Percentiles rank a stretch among this genome's conserved stretches.
phyloP scores from a whole-genome alignment of 2,329 filamentous ascomycete genomes.

The Penicillium sp. region DNA sequence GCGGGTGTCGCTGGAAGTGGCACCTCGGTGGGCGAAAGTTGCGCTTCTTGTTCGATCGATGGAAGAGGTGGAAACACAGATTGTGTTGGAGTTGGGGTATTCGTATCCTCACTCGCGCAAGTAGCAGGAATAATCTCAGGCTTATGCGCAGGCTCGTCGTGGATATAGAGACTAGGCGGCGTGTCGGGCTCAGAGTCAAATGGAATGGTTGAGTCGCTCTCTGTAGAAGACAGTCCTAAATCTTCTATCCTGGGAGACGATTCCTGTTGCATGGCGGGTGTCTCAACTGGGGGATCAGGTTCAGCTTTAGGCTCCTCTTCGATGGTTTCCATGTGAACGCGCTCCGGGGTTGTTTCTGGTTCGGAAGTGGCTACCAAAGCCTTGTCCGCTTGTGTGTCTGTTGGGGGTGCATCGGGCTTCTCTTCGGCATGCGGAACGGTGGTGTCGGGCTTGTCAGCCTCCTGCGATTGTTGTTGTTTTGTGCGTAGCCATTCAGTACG shows the following conservation, averaged over 20 bases:
- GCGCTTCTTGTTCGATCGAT: background rate
- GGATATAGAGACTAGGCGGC: background rate
- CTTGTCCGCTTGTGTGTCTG: background rate
- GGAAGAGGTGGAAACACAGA: slow-evolving; percentile 4
- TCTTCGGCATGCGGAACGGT: background rate
- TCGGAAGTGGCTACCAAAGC: background rate
- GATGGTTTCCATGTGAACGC: slow-evolving; percentile 27
- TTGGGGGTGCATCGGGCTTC: background rate
- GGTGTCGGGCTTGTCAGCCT: slow-evolving; percentile 2
- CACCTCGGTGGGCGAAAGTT: slow-evolving; percentile 8
- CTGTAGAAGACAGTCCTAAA: background rate
- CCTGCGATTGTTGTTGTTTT: slow-evolving; percentile 11
- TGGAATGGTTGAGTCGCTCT: background rate
- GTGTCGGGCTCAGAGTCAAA: slow-evolving; percentile 3
- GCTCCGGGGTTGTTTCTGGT: background rate
- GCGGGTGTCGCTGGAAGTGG: slow-evolving; percentile 10
- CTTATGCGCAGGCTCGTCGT: background rate
- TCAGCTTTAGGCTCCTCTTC: slow-evolving; percentile 13
- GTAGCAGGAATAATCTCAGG: background rate
- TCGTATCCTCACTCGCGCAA: slow-evolving; percentile 12
- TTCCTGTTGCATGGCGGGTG: background rate
- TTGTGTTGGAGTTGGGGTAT: slow-evolving; percentile 24
- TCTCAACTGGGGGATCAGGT: background rate
- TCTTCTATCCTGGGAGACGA: background rate
- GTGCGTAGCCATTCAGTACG: slow-evolving; percentile 61